These are phyloP conservation scores for Elsinoe necatrix DNA, from an alignment of 2,329 filamentous ascomycete species.

Conservation along the genomic window DNA sequence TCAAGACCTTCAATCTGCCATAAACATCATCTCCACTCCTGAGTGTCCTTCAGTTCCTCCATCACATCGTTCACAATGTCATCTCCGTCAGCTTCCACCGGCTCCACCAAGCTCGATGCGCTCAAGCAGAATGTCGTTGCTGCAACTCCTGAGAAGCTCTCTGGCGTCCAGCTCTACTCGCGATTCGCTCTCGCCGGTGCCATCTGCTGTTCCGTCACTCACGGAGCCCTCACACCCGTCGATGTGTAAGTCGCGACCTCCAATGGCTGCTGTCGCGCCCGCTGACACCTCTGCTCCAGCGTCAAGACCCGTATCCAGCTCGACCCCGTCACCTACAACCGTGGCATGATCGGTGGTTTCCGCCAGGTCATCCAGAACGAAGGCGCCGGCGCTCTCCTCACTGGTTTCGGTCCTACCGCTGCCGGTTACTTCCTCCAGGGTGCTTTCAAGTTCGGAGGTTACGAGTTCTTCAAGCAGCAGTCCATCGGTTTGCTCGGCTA, in stretches of 20 bases:
- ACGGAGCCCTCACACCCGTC: conserved; percentile 93
- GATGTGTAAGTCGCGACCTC: conserved; percentile 80
- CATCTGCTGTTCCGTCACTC: conserved; percentile 95
- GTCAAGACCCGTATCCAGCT: conserved; percentile 96
- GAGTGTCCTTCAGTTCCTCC: conserved; percentile 7
- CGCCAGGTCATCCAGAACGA: conserved; percentile 74
- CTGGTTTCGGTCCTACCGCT: conserved; percentile 75
- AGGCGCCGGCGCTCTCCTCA: conserved; percentile 77
- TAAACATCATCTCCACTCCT: conserved; percentile 14
- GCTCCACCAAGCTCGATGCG: conserved; percentile 46
- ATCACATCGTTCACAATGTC: conserved; percentile 12
- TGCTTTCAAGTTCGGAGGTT: conserved; percentile 88
- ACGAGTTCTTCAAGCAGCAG: conserved; percentile 95
- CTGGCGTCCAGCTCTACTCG: conserved; percentile 71
- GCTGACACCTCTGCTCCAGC: conserved; percentile 20
- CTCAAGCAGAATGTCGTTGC: conserved; percentile 41
- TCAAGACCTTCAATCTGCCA: not conserved
- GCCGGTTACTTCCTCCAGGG: conserved; percentile 93
- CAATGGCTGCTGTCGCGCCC: not conserved
- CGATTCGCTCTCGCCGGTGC: conserved; percentile 96
- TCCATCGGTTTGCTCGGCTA: conserved; percentile 71
- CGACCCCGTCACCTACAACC: conserved; percentile 82
- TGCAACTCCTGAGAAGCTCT: conserved; percentile 46
- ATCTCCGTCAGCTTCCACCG: conserved; percentile 39
- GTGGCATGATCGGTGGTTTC: conserved; percentile 78